Base-by-base conservation (phyloP, 139 green algal species). In the Micromonas commoda region DNA sequence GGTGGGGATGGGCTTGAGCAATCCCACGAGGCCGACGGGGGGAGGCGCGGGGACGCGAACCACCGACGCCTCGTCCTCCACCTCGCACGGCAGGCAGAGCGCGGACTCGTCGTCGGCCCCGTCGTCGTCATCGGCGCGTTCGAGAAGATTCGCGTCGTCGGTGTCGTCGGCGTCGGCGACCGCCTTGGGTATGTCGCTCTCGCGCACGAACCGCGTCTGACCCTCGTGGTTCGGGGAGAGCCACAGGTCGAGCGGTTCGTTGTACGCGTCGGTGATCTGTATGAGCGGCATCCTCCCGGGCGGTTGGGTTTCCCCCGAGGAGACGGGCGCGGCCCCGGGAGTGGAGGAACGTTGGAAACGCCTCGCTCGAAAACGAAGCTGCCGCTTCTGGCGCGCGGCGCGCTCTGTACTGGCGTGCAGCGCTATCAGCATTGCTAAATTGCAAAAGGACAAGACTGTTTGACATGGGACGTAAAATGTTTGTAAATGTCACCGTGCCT, bases 221-320 rank as follows among this genome's bases (percentile, higher is more conserved):
- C 63, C 63, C 63, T 69, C 9, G 16, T 69, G 63, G 16, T 69
- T 69, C 13, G 63, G 63, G 9, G 63, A 69, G 26, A 69, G 63
- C 63, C 63, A 69, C 63, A 69, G 63, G 63, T 69, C 63, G 26
- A 69, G 63, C 13, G 63, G 26, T 6, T 69, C 63, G 26, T 33
- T 33, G 26, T 32, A 37, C 26, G 16, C 28, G 63, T 69, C 63
- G 6, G 63, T 33, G 26, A 69, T 6, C 28, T 69, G 63, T 6
- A 69, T 19, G 63, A 69, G 63, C 63, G 63, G 63, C 63, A 69
- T 69, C 13, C 13, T 19, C 13, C 13, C 63, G 63, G 45, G 9
- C 9, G 45, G 9, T 9, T 9, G 9, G 45, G 45, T 16, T 9
- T 9, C 45, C 9, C 45, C 9, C 45, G 45, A 9, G 45, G 9